phyloP scores from a whole-genome alignment of 73 alveolate species.

The Diophrys sp. region DNA sequence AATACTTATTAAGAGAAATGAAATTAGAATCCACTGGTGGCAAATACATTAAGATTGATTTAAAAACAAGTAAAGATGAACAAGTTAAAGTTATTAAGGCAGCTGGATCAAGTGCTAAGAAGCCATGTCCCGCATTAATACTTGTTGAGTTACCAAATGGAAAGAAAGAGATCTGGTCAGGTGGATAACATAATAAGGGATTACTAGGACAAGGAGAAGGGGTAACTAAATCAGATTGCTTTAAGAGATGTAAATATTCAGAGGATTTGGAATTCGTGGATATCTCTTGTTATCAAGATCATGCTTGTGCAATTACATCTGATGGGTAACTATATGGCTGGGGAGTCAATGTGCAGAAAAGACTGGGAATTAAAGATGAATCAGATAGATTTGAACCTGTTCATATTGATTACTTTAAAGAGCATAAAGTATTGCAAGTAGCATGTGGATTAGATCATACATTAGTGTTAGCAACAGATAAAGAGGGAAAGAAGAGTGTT shows the following conservation, averaged over 20 bases:
- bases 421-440: conserved; percentile 10
- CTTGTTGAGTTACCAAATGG: conserved; percentile 22
- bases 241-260: conserved; percentile 22
- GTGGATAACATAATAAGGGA: conserved; percentile 41
- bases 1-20: conserved; percentile 34
- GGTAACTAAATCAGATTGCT: conserved; percentile 8
- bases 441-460: conserved; percentile 41
- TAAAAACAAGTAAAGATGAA: neutral
- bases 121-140: conserved; percentile 25
- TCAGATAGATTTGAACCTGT: conserved; percentile 28
- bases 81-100: conserved; percentile 30
- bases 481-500: conserved; percentile 16
- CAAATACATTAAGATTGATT: conserved; percentile 24
- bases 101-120: conserved; percentile 11
- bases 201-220: conserved; percentile 53
- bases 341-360: conserved; percentile 49
- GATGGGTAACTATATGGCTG: conserved; percentile 55
- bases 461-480: conserved; percentile 18
- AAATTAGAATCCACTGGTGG: conserved; percentile 27
- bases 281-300: conserved; percentile 26
- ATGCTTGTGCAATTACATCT: conserved; percentile 37
- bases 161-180: conserved; percentile 40
- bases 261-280: conserved; percentile 18
- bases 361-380: conserved; percentile 24
- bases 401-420: conserved; percentile 21